Evolutionary conservation across 163 green algal species (phyloP), one percentile per base, ranked within the genome.

Genomic region (Chloromonas sp.): DNA sequence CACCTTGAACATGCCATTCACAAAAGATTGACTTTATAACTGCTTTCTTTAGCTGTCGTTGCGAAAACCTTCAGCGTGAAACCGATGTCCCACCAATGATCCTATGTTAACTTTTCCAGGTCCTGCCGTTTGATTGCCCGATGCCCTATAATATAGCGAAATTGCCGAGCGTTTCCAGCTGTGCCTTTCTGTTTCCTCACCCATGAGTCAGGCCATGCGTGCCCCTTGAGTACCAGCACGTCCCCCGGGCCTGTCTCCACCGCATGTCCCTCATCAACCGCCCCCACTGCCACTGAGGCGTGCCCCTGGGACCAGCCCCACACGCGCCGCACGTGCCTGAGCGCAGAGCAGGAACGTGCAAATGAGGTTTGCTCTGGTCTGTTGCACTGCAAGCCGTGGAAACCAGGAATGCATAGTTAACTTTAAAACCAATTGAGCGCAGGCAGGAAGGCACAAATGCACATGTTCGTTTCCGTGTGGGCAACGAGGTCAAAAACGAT

Each of bases 191-290:
- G 2, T 5, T 58, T 2, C 74, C 14, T 81, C 14, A 57, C 74
- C 74, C n/a, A 85, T 71, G 85, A 87, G 15, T 80, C 86, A 0
- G 60, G 61, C 11, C 70, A 83, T 0, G 71, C 61, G 61, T 89
- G 83, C 1, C 86, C 86, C 83, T 89, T 89, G 1, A 89, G 83
- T 2, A 87, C 78, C 2, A 89, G 71, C 83, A 87, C 15, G 80
- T 89, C 83, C 11, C 76, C 88, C 2, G 81, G 14, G 36, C 60
- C 70, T 11, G 83, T 81, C 66, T 81, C 78, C 57, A 78, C 70
- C 14, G 82, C 87, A 1, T 86, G 77, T 14, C 86, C 82, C 87
- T 87, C 79, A 78, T 84, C 85, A 60, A 87, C 80, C 0, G 86
- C 81, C 11, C 1, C 79, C 80, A 89, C 86, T 61, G 83, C 83